These are phyloP conservation scores for Microdochium nivale DNA, from an alignment of 2,329 filamentous ascomycete genomes.

Conservation along the genomic window DNA sequence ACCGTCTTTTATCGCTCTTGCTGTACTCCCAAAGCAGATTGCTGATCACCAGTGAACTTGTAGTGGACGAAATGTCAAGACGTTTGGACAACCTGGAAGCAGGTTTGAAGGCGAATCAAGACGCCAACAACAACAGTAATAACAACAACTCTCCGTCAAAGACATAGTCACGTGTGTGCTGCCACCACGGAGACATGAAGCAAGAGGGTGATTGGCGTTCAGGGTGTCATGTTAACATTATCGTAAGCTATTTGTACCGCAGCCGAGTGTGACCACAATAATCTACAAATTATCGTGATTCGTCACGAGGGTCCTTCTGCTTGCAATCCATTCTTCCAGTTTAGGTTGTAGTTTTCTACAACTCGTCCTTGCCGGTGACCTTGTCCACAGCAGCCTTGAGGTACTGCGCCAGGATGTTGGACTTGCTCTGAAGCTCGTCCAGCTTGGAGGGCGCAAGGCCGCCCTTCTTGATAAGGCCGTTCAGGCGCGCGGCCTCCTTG, in stretches of 20 bases:
- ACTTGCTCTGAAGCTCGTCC: conserved; percentile 78
- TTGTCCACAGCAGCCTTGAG: conserved; percentile 48
- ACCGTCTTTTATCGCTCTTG: too few species aligned
- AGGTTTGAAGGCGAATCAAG: conserved; percentile 52
- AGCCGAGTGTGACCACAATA: neutral
- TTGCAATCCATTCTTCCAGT: neutral
- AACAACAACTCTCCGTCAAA: conserved; percentile 26
- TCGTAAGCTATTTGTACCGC: neutral
- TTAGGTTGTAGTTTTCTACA: conserved; percentile 34
- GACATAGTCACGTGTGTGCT: conserved; percentile 13
- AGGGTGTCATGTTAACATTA: neutral
- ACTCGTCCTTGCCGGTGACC: conserved; percentile 57
- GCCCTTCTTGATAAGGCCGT: conserved; percentile 77
- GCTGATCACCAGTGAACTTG: neutral
- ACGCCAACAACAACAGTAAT: too few species aligned
- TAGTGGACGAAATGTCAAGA: conserved; percentile 92
- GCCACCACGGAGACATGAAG: neutral
- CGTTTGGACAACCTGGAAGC: conserved; percentile 77
- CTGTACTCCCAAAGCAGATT: too few species aligned
- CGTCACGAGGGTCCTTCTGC: neutral
- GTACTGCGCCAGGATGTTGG: conserved; percentile 82
- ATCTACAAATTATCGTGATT: conserved; percentile 1
- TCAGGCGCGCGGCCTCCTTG: conserved; percentile 78
- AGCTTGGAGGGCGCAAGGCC: conserved; percentile 77
- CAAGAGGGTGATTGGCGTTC: neutral